Evolutionary conservation across 2,329 filamentous ascomycete genomes (phyloP).

Genomic region (Neobulgaria alba): DNA sequence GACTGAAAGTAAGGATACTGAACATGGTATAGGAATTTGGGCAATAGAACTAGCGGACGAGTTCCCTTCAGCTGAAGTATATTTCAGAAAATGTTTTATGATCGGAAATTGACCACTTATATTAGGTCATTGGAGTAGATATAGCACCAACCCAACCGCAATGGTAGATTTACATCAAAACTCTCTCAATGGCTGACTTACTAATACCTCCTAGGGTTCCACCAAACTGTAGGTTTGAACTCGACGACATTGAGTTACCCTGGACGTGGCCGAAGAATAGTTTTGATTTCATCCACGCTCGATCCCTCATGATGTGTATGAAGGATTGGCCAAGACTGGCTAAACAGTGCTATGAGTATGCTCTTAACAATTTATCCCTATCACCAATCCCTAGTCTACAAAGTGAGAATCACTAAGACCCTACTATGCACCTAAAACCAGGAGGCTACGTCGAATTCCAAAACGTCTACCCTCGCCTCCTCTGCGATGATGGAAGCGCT

Average conservation of each 20-base stretch:
- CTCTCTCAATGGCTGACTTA: no score
- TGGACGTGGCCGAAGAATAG: slow-evolving; percentile 37
- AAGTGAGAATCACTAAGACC: neutral
- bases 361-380: slow-evolving; percentile 13
- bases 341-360: slow-evolving; percentile 22
- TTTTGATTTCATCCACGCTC: slow-evolving; percentile 42
- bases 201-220: slow-evolving; percentile 26
- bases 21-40: slow-evolving; percentile 17
- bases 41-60: slow-evolving; percentile 22
- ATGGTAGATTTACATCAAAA: slow-evolving; percentile 10
- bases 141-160: slow-evolving; percentile 28
- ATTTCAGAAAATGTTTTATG: neutral
- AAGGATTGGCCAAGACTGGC: slow-evolving; percentile 17
- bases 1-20: neutral
- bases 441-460: slow-evolving; percentile 19
- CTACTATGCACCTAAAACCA: slow-evolving; percentile 10
- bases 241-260: slow-evolving; percentile 42
- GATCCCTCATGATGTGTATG: slow-evolving; percentile 15
- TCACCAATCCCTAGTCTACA: neutral
- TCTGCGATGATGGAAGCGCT: slow-evolving; percentile 19
- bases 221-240: slow-evolving; percentile 42
- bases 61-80: slow-evolving; percentile 27
- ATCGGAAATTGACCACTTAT: neutral
- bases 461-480: slow-evolving; percentile 13
- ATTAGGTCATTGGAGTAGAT: slow-evolving; percentile 24